Evolutionary conservation across 441 rosid genomes (phyloP).

Genomic region (Kokia cookei): DNA sequence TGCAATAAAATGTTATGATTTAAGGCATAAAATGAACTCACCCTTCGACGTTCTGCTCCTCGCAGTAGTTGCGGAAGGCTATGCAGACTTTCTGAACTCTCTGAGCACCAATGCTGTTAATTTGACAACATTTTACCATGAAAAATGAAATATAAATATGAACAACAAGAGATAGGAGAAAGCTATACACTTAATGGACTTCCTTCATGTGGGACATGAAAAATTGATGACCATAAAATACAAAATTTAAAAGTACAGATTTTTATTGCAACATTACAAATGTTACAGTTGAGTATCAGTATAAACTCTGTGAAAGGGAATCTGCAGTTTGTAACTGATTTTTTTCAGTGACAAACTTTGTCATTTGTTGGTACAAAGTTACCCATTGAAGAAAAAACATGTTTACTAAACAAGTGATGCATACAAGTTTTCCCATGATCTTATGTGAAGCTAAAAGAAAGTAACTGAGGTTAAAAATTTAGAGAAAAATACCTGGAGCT

Average conservation of each 20-base stretch:
- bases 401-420: not conserved
- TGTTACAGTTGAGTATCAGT: not conserved
- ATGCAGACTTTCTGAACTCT: constrained; percentile 59
- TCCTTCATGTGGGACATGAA: not conserved
- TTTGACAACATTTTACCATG: constrained; percentile 6
- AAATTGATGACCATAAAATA: not conserved
- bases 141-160: not conserved
- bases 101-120: constrained; percentile 61
- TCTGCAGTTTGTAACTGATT: not conserved
- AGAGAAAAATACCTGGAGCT: constrained; percentile 53
- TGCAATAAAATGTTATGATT: not conserved
- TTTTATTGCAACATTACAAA: not conserved
- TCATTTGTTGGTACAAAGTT: not conserved
- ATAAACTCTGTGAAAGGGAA: not conserved
- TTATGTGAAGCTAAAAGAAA: not conserved
- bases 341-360: not conserved
- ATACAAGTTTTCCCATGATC: not conserved
- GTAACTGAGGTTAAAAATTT: not conserved
- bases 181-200: not conserved
- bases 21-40: constrained; percentile 15
- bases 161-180: not conserved
- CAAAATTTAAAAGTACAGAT: not conserved
- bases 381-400: not conserved
- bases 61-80: constrained; percentile 46
- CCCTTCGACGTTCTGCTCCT: constrained; percentile 53